Evolutionary conservation across 495 filamentous ascomycete species (phyloP).

Genomic region (Tetracladium setigerum): DNA sequence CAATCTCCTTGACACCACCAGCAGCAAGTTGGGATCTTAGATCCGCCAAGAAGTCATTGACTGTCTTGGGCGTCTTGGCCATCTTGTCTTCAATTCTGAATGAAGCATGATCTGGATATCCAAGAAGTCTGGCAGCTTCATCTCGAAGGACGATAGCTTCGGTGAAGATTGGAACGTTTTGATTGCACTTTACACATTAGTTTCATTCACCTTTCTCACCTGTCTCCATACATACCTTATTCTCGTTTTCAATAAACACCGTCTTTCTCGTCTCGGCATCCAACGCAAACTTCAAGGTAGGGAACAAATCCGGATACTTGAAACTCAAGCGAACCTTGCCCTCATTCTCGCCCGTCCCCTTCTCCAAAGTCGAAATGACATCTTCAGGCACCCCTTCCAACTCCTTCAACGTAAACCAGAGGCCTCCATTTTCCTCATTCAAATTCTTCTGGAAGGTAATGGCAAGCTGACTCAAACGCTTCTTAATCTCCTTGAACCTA

Average conservation of each 20-base stretch:
- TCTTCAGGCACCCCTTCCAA: constrained; percentile 52
- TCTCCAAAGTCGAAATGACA: constrained; percentile 51
- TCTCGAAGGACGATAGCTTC: constrained; percentile 85
- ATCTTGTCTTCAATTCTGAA: constrained; percentile 95
- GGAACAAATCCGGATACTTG: constrained; percentile 58
- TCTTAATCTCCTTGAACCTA: constrained; percentile 59
- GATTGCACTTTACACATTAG: constrained; percentile 47
- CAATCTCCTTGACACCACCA: constrained; percentile 71
- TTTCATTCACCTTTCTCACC: not conserved
- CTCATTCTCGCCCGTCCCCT: constrained; percentile 61
- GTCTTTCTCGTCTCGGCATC: constrained; percentile 45
- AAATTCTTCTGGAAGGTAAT: constrained; percentile 54
- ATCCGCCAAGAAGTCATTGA: constrained; percentile 77
- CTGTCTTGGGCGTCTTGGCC: constrained; percentile 85
- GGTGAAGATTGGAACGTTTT: constrained; percentile 78
- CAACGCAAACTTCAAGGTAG: constrained; percentile 49
- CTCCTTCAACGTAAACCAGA: constrained; percentile 53
- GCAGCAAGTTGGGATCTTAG: constrained; percentile 64
- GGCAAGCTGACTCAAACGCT: constrained; percentile 45
- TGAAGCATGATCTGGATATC: constrained; percentile 86
- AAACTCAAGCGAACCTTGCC: constrained; percentile 51
- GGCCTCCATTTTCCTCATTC: constrained; percentile 51
- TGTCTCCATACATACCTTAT: constrained; percentile 33
- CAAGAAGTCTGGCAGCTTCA: constrained; percentile 83
- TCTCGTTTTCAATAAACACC: constrained; percentile 51